Evolutionary conservation across 2,329 filamentous ascomycete species (phyloP), one percentile per base, ranked within the genome.

Genomic region (Sarocladium oryzae): DNA sequence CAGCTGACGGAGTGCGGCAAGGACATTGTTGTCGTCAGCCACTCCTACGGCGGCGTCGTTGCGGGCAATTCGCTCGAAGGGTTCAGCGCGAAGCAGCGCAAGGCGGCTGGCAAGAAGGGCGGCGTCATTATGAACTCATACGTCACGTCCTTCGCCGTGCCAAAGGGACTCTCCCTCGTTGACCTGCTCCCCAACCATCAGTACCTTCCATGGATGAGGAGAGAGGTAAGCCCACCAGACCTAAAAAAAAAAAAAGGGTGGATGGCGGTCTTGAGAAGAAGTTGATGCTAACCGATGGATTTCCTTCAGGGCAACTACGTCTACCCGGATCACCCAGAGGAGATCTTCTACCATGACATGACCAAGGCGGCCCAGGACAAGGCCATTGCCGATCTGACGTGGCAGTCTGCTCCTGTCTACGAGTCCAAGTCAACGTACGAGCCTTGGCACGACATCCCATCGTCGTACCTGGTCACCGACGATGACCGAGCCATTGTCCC

Each of bases 21-120:
- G 4, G 43, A 52, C 23, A 21, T 52, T n/a, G 36, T 52, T 33
- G 4, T 52, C 11, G 30, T 52, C 32, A 24, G 24, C 15, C 51
- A 52, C 21, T 52, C 51, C 43, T 52, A 52, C 23, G 51, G 51
- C n/a, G 51, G 51, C 20, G 30, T 49, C 11, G 41, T 49, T 26
- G 51, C 21, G n/a, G 43, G 51, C 4, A 43, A 43, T 23, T 28
- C 41, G 2, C 20, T 43, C 21, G 30, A 52, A 15, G 51, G 51
- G 20, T 35, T 52, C 13, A 40, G 51, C 13, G 30, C 30, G 7
- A 49, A 49, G 46, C 46, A 49, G 20, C 30, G 46, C 13, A 9
- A 6, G 7, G 46, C 46, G 33, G 32, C 21, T 37, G 46, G 46
- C 18, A 49, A 49, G 46, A 36, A 49, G 32, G 46, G 46, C 18